Conservation (phyloP, 1,284 basidiomycete genomes). For the Testicularia cyperi region DNA sequence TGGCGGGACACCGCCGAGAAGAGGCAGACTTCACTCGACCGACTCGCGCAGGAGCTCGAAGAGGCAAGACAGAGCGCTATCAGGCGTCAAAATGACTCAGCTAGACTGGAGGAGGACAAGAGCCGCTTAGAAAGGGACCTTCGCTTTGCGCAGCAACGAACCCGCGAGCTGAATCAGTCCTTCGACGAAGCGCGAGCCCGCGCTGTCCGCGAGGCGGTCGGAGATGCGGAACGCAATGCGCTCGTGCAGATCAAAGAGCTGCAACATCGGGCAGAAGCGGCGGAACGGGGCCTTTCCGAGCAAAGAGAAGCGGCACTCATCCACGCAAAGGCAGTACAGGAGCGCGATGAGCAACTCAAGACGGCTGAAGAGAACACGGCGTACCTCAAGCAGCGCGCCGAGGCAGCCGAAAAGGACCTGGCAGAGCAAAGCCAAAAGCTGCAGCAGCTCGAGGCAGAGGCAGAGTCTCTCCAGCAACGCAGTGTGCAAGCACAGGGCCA, state of each 20-base stretch:
- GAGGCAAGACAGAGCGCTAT: no score
- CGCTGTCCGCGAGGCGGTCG: slow-evolving; percentile 8
- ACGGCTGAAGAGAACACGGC: no score
- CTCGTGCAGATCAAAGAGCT: slow-evolving; percentile 5
- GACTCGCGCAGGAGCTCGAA: slow-evolving; percentile 18
- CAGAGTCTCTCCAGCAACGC: no score
- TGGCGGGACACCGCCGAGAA: slow-evolving; percentile 8
- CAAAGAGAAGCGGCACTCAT: no score
- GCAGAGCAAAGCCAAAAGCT: slow-evolving; percentile 14
- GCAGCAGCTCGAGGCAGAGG: slow-evolving; percentile 3
- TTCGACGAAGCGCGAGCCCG: slow-evolving; percentile 6
- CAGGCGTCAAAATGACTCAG: no score
- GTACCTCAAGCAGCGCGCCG: no score
- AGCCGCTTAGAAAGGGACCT: no score
- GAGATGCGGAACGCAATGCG: slow-evolving; percentile 16
- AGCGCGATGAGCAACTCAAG: slow-evolving; percentile 8
- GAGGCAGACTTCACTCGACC: slow-evolving; percentile 8
- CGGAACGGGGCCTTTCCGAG: slow-evolving; percentile 14
- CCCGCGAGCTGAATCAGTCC: slow-evolving; percentile 5
- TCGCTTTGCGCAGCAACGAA: slow-evolving; percentile 4
- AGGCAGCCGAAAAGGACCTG: slow-evolving; percentile 12
- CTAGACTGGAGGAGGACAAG: no score
- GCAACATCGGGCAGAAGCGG: slow-evolving; percentile 10
- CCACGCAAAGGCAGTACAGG: no score
- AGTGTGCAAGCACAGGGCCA: neutral